These are phyloP conservation scores for Aureobasidium sp. DNA, from an alignment of 2,329 filamentous ascomycete genomes.

Conservation along the genomic window DNA sequence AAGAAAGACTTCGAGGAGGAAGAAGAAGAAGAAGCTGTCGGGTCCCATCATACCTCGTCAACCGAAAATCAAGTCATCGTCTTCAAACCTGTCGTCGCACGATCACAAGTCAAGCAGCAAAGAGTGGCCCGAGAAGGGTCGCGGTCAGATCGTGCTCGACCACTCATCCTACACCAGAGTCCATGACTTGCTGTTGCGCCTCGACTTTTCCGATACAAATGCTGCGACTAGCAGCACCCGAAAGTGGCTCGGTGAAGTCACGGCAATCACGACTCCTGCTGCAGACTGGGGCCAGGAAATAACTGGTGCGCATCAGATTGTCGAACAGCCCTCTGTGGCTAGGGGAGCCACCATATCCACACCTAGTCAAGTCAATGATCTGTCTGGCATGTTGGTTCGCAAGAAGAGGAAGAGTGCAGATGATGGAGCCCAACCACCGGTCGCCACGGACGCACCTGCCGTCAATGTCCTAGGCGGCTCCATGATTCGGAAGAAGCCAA, in stretches of 20 bases:
- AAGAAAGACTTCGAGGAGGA: constrained; percentile 29
- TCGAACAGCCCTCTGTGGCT: constrained; percentile 25
- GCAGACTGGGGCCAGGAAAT: constrained; percentile 15
- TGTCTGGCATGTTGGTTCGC: constrained; percentile 30
- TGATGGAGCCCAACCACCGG: constrained; percentile 2
- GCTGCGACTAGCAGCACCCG: constrained; percentile 56
- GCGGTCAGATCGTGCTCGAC: constrained; percentile 55
- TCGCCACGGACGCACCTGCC: constrained; percentile 11
- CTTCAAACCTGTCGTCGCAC: constrained; percentile 31
- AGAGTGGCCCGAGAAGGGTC: constrained; percentile 52
- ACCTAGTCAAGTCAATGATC: constrained; percentile 20
- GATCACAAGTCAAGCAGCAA: constrained; percentile 54
- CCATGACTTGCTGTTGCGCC: constrained; percentile 59
- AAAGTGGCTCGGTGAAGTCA: constrained; percentile 63
- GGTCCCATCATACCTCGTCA: constrained; percentile 56
- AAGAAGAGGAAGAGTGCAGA: constrained; percentile 43
- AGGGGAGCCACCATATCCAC: constrained; percentile 25
- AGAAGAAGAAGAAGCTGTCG: constrained; percentile 39
- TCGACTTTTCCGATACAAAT: constrained; percentile 61
- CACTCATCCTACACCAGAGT: constrained; percentile 58
- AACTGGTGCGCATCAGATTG: constrained; percentile 11
- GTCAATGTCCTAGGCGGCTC: constrained; percentile 44
- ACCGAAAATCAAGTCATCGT: constrained; percentile 50
- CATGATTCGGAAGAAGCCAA: constrained; percentile 51
- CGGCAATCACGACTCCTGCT: constrained; percentile 17